phyloP scores from a whole-genome alignment of 257 asterid species.

The Salvia splendens region DNA sequence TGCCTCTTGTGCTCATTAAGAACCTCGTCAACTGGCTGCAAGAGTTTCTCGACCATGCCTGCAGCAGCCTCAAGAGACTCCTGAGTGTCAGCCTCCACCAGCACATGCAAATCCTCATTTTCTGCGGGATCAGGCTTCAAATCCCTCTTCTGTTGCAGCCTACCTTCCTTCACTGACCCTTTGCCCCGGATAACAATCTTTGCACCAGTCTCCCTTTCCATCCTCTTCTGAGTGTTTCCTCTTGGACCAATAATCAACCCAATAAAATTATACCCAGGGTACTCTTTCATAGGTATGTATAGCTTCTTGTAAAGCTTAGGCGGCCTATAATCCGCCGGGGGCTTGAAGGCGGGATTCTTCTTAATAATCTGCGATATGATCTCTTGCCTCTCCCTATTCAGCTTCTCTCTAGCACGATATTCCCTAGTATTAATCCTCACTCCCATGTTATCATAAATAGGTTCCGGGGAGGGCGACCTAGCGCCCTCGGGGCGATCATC shows the following conservation, averaged over 20 bases:
- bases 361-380: constrained; percentile 80
- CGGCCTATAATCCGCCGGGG: constrained; percentile 98
- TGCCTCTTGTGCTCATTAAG: constrained; percentile 96
- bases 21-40: constrained; percentile 98
- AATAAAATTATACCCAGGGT: constrained; percentile 90
- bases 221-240: constrained; percentile 95
- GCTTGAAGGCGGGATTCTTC: constrained; percentile 91
- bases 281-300: constrained; percentile 91
- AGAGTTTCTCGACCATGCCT: constrained; percentile 90
- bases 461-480: constrained; percentile 97
- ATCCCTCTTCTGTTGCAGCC: constrained; percentile 87
- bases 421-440: constrained; percentile 91
- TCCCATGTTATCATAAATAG: constrained; percentile 86
- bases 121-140: constrained; percentile 81
- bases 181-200: constrained; percentile 96
- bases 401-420: constrained; percentile 83
- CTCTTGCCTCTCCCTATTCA: constrained; percentile 90
- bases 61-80: constrained; percentile 95
- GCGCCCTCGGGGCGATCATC: constrained; percentile 94
- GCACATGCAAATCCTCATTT: constrained; percentile 92
- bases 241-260: constrained; percentile 94
- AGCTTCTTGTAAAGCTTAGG: constrained; percentile 93
- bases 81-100: constrained; percentile 95
- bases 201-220: constrained; percentile 95
- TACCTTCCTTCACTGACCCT: constrained; percentile 95